phyloP scores from a whole-genome alignment of 805 yeast genomes.

The Candida dajiaensis region DNA sequence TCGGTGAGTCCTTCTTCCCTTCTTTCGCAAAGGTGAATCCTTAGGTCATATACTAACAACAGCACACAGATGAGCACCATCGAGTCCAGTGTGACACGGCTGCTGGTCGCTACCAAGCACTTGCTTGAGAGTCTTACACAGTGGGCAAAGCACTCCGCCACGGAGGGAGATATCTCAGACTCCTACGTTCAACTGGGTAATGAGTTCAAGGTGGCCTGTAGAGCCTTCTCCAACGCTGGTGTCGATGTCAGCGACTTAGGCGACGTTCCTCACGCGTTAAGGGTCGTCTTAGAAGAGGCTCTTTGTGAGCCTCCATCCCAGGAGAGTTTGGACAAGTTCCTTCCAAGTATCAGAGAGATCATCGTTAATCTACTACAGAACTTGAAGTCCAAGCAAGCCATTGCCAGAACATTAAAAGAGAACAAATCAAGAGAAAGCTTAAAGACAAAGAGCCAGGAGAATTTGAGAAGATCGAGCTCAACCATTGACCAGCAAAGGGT shows the following conservation, averaged over 20 bases:
- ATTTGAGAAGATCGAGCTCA: slow-evolving; percentile 1
- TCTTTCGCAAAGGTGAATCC: no score
- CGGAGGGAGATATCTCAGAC: slow-evolving; percentile 81
- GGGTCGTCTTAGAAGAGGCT: slow-evolving; percentile 81
- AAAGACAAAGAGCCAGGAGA: slow-evolving; percentile 12
- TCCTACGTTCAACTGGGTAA: slow-evolving; percentile 90
- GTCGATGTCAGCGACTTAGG: slow-evolving; percentile 80
- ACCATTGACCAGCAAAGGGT: background rate
- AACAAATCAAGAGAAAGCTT: slow-evolving; percentile 20
- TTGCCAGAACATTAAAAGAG: slow-evolving; percentile 35
- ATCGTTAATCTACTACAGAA: slow-evolving; percentile 76
- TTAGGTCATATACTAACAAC: slow-evolving; percentile 13
- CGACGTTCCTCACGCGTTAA: slow-evolving; percentile 79
- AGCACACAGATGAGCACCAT: slow-evolving; percentile 45
- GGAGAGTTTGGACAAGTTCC: slow-evolving; percentile 67
- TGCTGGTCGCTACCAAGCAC: slow-evolving; percentile 84
- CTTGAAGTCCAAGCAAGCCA: slow-evolving; percentile 71
- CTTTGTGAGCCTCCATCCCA: slow-evolving; percentile 81
- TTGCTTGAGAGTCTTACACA: slow-evolving; percentile 78
- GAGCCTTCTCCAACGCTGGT: slow-evolving; percentile 74
- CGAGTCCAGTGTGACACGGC: slow-evolving; percentile 71
- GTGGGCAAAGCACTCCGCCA: slow-evolving; percentile 82
- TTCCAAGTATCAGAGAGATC: slow-evolving; percentile 82
- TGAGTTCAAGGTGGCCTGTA: slow-evolving; percentile 81
- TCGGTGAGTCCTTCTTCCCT: slow-evolving; percentile 18